phyloP scores from a whole-genome alignment of 495 filamentous ascomycete genomes.

The Diplogelasinospora grovesii region DNA sequence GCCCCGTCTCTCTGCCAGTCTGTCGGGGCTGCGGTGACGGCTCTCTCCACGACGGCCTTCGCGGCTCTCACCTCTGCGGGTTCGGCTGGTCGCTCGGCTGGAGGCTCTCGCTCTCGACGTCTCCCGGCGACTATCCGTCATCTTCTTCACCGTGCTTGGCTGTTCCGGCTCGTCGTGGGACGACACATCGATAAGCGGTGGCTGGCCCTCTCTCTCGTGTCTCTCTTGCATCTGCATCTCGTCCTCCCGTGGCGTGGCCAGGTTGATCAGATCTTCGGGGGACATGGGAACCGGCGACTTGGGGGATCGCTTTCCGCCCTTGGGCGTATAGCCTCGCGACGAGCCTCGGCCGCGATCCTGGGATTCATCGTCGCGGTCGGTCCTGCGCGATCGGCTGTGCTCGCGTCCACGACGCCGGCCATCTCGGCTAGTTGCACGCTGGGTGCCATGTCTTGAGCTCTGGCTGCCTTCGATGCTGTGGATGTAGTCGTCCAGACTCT shows the following conservation, averaged over 20 bases:
- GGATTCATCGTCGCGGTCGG: slow-evolving; percentile 51
- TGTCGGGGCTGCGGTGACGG: slow-evolving; percentile 37
- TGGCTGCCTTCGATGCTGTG: slow-evolving; percentile 75
- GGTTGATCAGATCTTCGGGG: slow-evolving; percentile 66
- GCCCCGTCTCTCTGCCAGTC: too few relatives aligned
- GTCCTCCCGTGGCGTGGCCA: slow-evolving; percentile 38
- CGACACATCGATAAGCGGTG: slow-evolving; percentile 16
- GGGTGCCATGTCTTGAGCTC: slow-evolving; percentile 46
- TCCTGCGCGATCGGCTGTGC: slow-evolving; percentile 44
- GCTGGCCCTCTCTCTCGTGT: slow-evolving; percentile 2
- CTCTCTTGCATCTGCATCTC: slow-evolving; percentile 8
- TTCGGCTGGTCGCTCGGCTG: slow-evolving; percentile 43
- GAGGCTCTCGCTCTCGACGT: slow-evolving; percentile 23
- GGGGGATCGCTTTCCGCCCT: slow-evolving; percentile 76
- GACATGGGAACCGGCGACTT: slow-evolving; percentile 91
- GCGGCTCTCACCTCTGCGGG: slow-evolving; percentile 15
- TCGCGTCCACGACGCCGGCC: slow-evolving; percentile 44
- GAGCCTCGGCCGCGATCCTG: slow-evolving; percentile 60
- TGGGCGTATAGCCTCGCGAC: slow-evolving; percentile 59
- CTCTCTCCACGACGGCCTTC: slow-evolving; percentile 18
- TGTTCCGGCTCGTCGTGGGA: slow-evolving; percentile 24
- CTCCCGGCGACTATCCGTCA: slow-evolving; percentile 26
- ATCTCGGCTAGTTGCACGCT: slow-evolving; percentile 54
- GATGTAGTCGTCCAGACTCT: slow-evolving; percentile 79
- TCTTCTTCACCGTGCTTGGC: slow-evolving; percentile 36